Base-by-base conservation (phyloP, 768 basidiomycete species). In the Mycena vitilis region DNA sequence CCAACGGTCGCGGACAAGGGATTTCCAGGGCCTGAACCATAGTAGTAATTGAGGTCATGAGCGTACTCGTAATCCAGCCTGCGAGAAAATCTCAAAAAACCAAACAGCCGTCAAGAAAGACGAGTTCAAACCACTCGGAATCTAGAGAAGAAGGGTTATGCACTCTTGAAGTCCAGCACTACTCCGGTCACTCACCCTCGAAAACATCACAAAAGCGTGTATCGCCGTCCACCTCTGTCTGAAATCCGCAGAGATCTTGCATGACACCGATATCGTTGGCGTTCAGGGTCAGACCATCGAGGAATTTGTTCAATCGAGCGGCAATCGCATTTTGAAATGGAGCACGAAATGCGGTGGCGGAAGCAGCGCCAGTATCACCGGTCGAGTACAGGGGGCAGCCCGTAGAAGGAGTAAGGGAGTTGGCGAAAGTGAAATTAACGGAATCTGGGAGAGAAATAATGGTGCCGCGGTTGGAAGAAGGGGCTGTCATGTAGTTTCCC, bases 11-110 rank as follows among this genome's bases (percentile, higher is more conserved):
- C 83, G 0, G 83, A 78, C 25, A 81, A 76, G 1, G 81, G 81
- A 70, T 84, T 85, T 6, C 84, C 84, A 1, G 83, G 83, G 12
- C 84, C 84, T n/a, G 83, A 78, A 12, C 81, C 83, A 55, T 84
- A 84, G 70, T 84, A 84, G 57, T 85, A 85, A 68, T 83, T 83
- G 54, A 85, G 74, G 65, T 85, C 84, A 48, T 81, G 70, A 2
- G 83, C 83, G 60, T 85, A 84, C 68, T 85, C 84, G 54, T 84
- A 85, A 48, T 82, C 58, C 58, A 63, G 16, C 61, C 61, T 63
- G 18, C 22, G 12, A n/a, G 44, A 36, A n/a, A 11, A 23, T 52
- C 11, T n/a, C 8, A 10, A 13, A 54, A 36, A 12, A 22, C 30
- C 5, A 30, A 30, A 30, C 5, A 5, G 3, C 30, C 5, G 30